These are phyloP conservation scores for Fusarium sp. DNA, from an alignment of 2,329 filamentous ascomycete genomes.

Conservation along the genomic window DNA sequence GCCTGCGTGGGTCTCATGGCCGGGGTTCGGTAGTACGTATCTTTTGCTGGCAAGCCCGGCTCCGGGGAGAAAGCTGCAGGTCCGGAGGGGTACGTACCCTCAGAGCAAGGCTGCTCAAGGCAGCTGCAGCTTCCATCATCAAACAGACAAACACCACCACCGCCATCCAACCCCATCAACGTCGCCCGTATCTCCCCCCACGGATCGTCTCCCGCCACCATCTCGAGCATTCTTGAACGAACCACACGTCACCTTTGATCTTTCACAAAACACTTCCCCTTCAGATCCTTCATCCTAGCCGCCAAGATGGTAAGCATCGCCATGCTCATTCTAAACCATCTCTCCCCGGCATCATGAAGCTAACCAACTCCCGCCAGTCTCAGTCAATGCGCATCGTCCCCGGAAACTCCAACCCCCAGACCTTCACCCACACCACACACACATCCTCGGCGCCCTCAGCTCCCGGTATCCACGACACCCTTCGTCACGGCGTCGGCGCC, in stretches of 20 bases:
- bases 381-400: slow-evolving; percentile 94
- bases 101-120: slow-evolving; percentile 44
- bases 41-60: background rate
- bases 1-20: slow-evolving; percentile 28
- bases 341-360: slow-evolving; percentile 25
- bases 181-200: slow-evolving; percentile 5
- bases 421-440: slow-evolving; percentile 74
- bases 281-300: slow-evolving; percentile 29
- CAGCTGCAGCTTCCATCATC: slow-evolving; percentile 44
- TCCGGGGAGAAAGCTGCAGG: background rate
- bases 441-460: slow-evolving; percentile 87
- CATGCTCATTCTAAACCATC: slow-evolving; percentile 13
- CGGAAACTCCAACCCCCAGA: slow-evolving; percentile 74
- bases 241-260: background rate
- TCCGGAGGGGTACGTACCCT: slow-evolving; percentile 31
- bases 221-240: background rate
- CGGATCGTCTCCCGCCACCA: background rate
- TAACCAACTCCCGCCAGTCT: slow-evolving; percentile 42
- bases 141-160: slow-evolving; percentile 17
- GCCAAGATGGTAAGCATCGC: slow-evolving; percentile 65
- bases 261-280: slow-evolving; percentile 10
- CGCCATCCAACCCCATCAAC: slow-evolving; percentile 17
- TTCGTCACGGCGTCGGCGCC: slow-evolving; percentile 87
- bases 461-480: slow-evolving; percentile 92
- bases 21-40: slow-evolving; percentile 17